A percentile compares a stretch with the other conserved stretches of the same genome.
Evolutionary conservation across 1,139 yeast genomes (phyloP).

Genomic region (Pichiaceae sp.): DNA sequence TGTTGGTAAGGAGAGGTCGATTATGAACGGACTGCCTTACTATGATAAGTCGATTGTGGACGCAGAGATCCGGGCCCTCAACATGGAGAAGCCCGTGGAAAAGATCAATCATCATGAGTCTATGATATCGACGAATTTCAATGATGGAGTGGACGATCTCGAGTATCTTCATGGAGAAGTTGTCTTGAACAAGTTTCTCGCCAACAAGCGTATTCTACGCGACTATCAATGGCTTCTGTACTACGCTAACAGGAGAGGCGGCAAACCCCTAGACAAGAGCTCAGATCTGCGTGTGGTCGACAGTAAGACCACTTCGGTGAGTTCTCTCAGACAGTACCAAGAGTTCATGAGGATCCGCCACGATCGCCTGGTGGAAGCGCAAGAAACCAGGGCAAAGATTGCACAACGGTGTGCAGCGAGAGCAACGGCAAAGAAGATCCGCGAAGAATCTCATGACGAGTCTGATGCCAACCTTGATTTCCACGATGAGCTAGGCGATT

Average conservation of each 20-base stretch:
- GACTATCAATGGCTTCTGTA: slow-evolving; percentile 25
- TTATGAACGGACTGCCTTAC: slow-evolving; percentile 24
- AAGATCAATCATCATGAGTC: slow-evolving; percentile 10
- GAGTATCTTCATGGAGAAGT: slow-evolving; percentile 27
- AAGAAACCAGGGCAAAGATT: slow-evolving; percentile 8
- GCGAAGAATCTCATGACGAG: slow-evolving; percentile 3
- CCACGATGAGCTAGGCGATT: slow-evolving; percentile 1
- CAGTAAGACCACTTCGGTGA: slow-evolving; percentile 5
- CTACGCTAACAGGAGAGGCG: slow-evolving; percentile 19
- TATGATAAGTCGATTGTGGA: slow-evolving; percentile 18
- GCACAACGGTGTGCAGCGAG: slow-evolving; percentile 4
- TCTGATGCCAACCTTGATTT: not conserved
- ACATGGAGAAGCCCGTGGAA: slow-evolving; percentile 15
- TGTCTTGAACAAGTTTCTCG: slow-evolving; percentile 24
- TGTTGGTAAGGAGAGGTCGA: slow-evolving; percentile 10
- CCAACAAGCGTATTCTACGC: slow-evolving; percentile 23
- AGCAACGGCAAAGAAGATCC: slow-evolving; percentile 1
- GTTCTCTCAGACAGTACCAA: slow-evolving; percentile 13
- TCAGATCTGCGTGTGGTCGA: slow-evolving; percentile 1
- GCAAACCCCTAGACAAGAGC: slow-evolving; percentile 11
- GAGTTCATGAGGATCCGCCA: slow-evolving; percentile 10
- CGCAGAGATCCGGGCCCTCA: slow-evolving; percentile 15
- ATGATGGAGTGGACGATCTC: slow-evolving; percentile 22
- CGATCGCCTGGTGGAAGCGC: slow-evolving; percentile 8
- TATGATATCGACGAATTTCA: slow-evolving; percentile 15